Conservation (phyloP, 305 asterid genomes). For the Coffea humblotiana region DNA sequence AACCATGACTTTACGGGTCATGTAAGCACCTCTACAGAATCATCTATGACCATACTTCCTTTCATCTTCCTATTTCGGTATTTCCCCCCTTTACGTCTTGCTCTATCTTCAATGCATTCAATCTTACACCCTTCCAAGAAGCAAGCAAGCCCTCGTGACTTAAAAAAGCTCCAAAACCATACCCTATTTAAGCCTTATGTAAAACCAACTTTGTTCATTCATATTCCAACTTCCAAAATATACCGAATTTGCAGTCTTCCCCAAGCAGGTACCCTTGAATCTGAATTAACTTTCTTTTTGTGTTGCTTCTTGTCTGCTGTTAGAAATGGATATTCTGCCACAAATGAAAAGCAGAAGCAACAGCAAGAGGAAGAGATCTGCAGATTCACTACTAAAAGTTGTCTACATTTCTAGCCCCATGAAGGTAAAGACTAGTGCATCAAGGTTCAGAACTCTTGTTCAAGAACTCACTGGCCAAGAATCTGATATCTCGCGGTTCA, state of each 20-base stretch:
- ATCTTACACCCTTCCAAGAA: constrained; percentile 28
- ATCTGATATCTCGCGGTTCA: constrained; percentile 47
- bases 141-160: constrained; percentile 16
- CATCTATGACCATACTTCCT: constrained; percentile 38
- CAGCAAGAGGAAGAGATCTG: constrained; percentile 21
- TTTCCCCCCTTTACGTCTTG: constrained; percentile 13
- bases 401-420: constrained; percentile 84
- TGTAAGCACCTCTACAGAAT: constrained; percentile 37
- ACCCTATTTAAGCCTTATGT: neutral
- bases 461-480: constrained; percentile 73
- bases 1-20: constrained; percentile 46
- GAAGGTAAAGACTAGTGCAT: constrained; percentile 71
- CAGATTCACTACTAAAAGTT: constrained; percentile 42
- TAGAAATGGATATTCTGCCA: neutral
- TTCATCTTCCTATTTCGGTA: constrained; percentile 32
- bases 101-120: constrained; percentile 18
- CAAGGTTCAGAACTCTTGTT: constrained; percentile 61
- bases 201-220: neutral
- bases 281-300: too few species aligned
- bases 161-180: neutral
- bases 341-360: constrained; percentile 27
- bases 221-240: neutral
- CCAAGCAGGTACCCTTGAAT: too few species aligned
- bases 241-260: neutral
- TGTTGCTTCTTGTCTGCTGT: neutral